Percentiles rank a stretch among this genome's conserved stretches.
These are phyloP conservation scores for Cladosporium oxysporum DNA, from an alignment of 2,329 filamentous ascomycete species.

Conservation along the genomic window DNA sequence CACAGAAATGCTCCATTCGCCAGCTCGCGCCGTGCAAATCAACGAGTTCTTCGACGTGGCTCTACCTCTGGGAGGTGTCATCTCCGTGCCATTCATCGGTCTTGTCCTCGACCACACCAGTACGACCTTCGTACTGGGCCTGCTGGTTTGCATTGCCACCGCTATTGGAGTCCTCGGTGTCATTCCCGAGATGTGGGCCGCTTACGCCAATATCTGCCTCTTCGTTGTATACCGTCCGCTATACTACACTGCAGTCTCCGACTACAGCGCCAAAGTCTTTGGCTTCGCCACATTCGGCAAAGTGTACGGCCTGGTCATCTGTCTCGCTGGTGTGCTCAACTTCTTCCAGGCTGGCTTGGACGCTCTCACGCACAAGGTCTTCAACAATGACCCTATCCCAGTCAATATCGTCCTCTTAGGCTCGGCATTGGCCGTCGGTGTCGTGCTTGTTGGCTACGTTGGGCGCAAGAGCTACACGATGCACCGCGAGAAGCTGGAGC, in stretches of 20 bases:
- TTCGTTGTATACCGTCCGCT: constrained; percentile 86
- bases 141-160: constrained; percentile 71
- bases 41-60: constrained; percentile 88
- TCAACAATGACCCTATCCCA: constrained; percentile 71
- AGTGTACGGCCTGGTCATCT: constrained; percentile 91
- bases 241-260: constrained; percentile 87
- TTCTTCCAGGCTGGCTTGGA: constrained; percentile 82
- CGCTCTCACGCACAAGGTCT: constrained; percentile 71
- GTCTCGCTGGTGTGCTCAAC: constrained; percentile 78
- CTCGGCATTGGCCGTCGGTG: constrained; percentile 64
- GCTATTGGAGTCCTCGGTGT: constrained; percentile 75
- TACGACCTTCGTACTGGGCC: constrained; percentile 68
- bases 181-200: constrained; percentile 69
- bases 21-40: constrained; percentile 63
- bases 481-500: constrained; percentile 42
- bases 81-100: constrained; percentile 87
- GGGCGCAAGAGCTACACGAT: constrained; percentile 50
- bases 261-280: constrained; percentile 89
- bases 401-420: constrained; percentile 71
- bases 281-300: constrained; percentile 90
- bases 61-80: constrained; percentile 76
- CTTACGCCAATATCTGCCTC: constrained; percentile 73
- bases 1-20: constrained; percentile 67
- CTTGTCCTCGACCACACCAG: constrained; percentile 73
- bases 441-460: constrained; percentile 68